phyloP scores from a whole-genome alignment of 306 rosid species.

The Leucaena leucocephala region DNA sequence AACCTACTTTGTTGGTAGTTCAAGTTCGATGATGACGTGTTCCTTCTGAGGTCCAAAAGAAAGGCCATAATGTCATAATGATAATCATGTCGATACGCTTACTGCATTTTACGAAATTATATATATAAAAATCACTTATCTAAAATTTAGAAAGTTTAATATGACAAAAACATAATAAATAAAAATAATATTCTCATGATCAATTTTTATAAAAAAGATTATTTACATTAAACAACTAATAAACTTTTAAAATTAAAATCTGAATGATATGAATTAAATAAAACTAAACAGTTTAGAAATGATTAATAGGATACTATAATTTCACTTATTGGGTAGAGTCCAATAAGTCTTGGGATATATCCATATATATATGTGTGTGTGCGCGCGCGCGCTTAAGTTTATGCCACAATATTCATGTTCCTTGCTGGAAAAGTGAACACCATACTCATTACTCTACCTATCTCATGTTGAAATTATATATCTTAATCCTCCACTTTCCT shows the following conservation, averaged over 20 bases:
- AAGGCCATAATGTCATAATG: not conserved
- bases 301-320: not conserved
- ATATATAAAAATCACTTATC: no score
- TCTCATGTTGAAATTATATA: constrained; percentile 9
- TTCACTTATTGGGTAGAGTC: no score
- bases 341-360: no score
- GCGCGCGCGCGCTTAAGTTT: no score
- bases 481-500: not conserved
- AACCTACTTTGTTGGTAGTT: constrained; percentile 50
- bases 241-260: not conserved
- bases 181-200: not conserved
- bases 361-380: no score
- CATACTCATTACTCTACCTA: constrained; percentile 16
- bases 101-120: not conserved
- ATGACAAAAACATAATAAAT: not conserved
- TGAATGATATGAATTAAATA: not conserved
- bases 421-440: constrained; percentile 43
- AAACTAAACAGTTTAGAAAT: not conserved
- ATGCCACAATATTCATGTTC: constrained; percentile 5
- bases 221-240: not conserved
- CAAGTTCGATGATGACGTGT: constrained; percentile 48
- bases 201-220: no score
- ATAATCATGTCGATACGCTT: not conserved
- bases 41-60: not conserved
- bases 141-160: no score